phyloP scores from a whole-genome alignment of 2,329 filamentous ascomycete genomes.

The Colletotrichum horii region DNA sequence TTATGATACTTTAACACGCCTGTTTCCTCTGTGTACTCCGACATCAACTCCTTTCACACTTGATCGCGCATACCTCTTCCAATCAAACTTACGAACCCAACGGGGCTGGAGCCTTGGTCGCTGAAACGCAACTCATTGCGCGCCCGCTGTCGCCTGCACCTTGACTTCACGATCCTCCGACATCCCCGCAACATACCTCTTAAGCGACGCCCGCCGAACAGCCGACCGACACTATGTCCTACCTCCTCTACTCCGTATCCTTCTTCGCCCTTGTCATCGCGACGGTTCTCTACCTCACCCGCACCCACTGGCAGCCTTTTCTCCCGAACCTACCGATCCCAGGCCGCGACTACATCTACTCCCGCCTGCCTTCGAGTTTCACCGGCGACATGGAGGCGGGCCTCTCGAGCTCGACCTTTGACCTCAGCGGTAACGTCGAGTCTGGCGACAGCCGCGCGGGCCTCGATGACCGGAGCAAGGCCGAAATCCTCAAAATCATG shows the following conservation, averaged over 20 bases:
- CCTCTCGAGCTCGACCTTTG: conserved; percentile 82
- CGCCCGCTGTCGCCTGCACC: not conserved
- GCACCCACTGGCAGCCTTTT: conserved; percentile 75
- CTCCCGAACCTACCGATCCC: conserved; percentile 65
- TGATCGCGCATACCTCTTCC: not conserved
- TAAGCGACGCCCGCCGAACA: not conserved
- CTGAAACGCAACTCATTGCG: not conserved
- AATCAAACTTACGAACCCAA: not conserved
- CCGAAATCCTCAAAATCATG: conserved; percentile 89
- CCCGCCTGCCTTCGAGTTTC: conserved; percentile 79
- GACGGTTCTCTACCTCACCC: conserved; percentile 82
- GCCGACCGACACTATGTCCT: conserved; percentile 64
- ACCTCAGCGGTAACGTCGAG: conserved; percentile 80
- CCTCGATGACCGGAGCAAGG: conserved; percentile 80
- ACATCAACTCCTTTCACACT: not conserved
- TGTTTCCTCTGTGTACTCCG: not conserved
- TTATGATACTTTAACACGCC: not conserved
- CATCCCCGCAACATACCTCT: not conserved
- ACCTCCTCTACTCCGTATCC: conserved; percentile 79
- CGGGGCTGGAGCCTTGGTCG: not conserved
- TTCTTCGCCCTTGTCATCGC: conserved; percentile 74
- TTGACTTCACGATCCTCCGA: not conserved
- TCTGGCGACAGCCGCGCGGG: conserved; percentile 80
- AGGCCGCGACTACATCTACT: conserved; percentile 71
- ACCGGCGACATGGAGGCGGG: conserved; percentile 86